Base-by-base conservation (phyloP, 2,329 filamentous ascomycete genomes). In the Pyrenophora teres region DNA sequence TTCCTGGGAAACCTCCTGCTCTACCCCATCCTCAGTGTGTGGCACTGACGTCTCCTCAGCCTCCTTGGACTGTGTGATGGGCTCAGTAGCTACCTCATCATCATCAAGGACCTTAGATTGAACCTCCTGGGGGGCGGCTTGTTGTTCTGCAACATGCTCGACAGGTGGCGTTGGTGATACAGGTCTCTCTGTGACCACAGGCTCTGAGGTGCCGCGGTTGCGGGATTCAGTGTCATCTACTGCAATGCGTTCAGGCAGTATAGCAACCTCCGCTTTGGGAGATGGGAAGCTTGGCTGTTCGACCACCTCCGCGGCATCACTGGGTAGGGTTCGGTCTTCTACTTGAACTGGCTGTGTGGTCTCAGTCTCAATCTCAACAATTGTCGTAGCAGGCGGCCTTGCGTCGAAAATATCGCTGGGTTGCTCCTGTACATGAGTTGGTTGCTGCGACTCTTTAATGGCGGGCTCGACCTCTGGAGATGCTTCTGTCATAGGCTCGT, bases 61-160 rank as follows among this genome's bases (percentile, higher is more conserved):
- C 36, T 61, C 59, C 16, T 36, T n/a, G 21, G 38, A 32, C 6
- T 33, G 25, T 33, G 37, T 13, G 19, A 36, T 1, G 33, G 50
- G 33, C 38, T 50, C 35, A 8, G 15, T 42, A 18, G 18, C 15
- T 15, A n/a, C 18, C 4, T 52, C 47, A 10, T 56, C 38, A 1
- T 35, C 38, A 3, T 38, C 21, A 9, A 40, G 2, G 9, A 39
- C 25, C n/a, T 41, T 23, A 3, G 42, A 27, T 9, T 36, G 2
- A 9, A 39, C 32, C n/a, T 43, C 30, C 25, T 49, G 10, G 15
- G 16, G 25, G 5, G 39, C 9, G 5, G 39, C 8, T 4, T 55
- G 39, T 13, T 21, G 30, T 21, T 8, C 3, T 13, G 38, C 21
- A 5, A 27, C 31, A 27, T 46, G 41, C 27, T 52, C 30, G 3